A percentile compares a stretch with the other conserved stretches of the same genome.
phyloP scores from a whole-genome alignment of 352 stramenopile genomes.

The Phytophthora idaei region DNA sequence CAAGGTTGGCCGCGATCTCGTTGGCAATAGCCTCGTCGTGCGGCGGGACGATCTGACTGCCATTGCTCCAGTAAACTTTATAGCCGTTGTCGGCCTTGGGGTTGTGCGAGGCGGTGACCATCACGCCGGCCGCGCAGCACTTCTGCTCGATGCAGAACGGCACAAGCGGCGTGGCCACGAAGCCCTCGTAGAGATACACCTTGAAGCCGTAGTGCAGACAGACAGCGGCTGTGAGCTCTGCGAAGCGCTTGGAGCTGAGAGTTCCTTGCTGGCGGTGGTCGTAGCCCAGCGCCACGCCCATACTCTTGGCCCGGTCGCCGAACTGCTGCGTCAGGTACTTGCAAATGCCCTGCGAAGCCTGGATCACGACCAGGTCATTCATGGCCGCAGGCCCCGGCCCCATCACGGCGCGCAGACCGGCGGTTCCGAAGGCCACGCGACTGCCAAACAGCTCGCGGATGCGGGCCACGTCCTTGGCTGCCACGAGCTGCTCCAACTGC shows the following conservation, averaged over 20 bases:
- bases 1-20: conserved; percentile 91
- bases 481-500: conserved; percentile 70
- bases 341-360: conserved; percentile 91
- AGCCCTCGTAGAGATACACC: conserved; percentile 91
- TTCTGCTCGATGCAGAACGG: conserved; percentile 86
- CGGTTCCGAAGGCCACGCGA: conserved; percentile 93
- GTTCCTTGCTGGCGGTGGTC: conserved; percentile 84
- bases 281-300: conserved; percentile 91
- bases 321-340: conserved; percentile 83
- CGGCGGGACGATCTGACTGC: conserved; percentile 97
- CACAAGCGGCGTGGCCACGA: conserved; percentile 97
- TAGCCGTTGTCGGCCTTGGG: conserved; percentile 98
- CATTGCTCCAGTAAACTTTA: conserved; percentile 97
- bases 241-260: conserved; percentile 91
- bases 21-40: conserved; percentile 94
- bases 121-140: conserved; percentile 85
- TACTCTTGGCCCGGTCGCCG: conserved; percentile 70
- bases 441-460: conserved; percentile 79
- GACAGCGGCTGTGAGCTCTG: conserved; percentile 82
- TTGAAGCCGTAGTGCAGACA: conserved; percentile 84
- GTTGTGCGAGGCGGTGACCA: conserved; percentile 98
- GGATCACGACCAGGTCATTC: conserved; percentile 94
- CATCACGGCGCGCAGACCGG: conserved; percentile 91
- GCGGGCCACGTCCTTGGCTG: conserved; percentile 47
- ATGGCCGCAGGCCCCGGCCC: conserved; percentile 86